A percentile compares a stretch with the other conserved stretches of the same genome.
Evolutionary conservation across 176 grass and related monocot species (phyloP).

Genomic region (Areca catechu): DNA sequence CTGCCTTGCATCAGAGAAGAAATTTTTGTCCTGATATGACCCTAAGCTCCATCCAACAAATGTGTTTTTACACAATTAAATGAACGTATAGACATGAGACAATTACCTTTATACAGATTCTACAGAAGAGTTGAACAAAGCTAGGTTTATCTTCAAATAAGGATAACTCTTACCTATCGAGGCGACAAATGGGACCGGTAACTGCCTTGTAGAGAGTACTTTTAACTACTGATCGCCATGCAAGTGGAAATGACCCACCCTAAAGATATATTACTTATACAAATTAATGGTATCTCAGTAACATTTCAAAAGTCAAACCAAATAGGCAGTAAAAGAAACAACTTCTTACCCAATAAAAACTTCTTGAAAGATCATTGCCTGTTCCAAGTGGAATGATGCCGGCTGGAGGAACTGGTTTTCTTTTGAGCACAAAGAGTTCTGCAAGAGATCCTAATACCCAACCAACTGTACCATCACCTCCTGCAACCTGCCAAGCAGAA

Average conservation of each 20-base stretch:
- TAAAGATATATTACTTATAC: slow-evolving; percentile 20
- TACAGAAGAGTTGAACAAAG: no score
- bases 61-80: no score
- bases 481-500: slow-evolving; percentile 78
- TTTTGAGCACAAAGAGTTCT: slow-evolving; percentile 71
- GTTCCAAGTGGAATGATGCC: slow-evolving; percentile 98
- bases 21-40: no score
- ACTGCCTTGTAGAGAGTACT: slow-evolving; percentile 53
- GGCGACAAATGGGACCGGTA: slow-evolving; percentile 39
- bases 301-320: slow-evolving; percentile 13
- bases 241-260: slow-evolving; percentile 96
- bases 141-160: not conserved
- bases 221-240: slow-evolving; percentile 86
- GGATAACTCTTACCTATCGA: slow-evolving; percentile 56
- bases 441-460: slow-evolving; percentile 87
- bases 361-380: slow-evolving; percentile 86
- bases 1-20: no score
- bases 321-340: slow-evolving; percentile 1
- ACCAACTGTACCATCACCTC: slow-evolving; percentile 90
- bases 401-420: slow-evolving; percentile 78
- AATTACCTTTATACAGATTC: no score
- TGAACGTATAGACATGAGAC: no score
- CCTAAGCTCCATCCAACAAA: no score
- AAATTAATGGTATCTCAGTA: slow-evolving; percentile 15
- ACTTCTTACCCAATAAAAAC: slow-evolving; percentile 85